Base-by-base conservation (phyloP, 1,284 basidiomycete genomes). In the Rugosomyces carneus region DNA sequence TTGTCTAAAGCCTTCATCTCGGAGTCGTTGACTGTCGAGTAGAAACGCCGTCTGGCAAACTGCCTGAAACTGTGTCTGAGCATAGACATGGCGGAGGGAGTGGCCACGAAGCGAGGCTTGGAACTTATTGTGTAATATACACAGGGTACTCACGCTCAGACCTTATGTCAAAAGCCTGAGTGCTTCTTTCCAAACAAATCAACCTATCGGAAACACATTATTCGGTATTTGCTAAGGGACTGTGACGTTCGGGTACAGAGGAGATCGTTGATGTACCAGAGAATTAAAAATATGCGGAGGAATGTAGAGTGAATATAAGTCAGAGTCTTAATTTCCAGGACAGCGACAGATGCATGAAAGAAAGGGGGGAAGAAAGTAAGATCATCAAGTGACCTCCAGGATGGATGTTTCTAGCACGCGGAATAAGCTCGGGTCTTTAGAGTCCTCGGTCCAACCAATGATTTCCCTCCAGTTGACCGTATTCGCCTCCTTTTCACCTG, bases 401-500 rank as follows among this genome's bases (percentile, higher is more conserved):
- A 89, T 71, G 3, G 83, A 82, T 16, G 79, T 82, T 65, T 90
- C 88, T 55, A 90, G 63, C 42, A 90, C 73, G 15, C 87, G 76
- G 67, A 89, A 89, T 60, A 80, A 68, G 10, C 73, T 68, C 20
- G 75, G 57, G 54, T 89, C 85, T 61, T 87, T 88, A 38, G 79
- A 80, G 56, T 80, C 72, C 62, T 90, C 88, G 11, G 76, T 76
- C 83, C 85, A 89, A 16, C 81, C 81, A 26, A 89, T 76, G 26
- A 80, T 63, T 55, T 85, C 82, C 47, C 84, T 70, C 87, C 88
- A 90, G 63, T 89, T 87, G 53, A 75, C 72, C 13, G 70, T 65
- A 51, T 85, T 84, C 18, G 86, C 88, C 60, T 89, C 88, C 65
- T 89, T 90, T 66, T 89, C 88, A 6, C 87, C 85, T 2, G 85